phyloP scores from a whole-genome alignment of 2,329 filamentous ascomycete genomes.

The Leptoxyphium fumago region DNA sequence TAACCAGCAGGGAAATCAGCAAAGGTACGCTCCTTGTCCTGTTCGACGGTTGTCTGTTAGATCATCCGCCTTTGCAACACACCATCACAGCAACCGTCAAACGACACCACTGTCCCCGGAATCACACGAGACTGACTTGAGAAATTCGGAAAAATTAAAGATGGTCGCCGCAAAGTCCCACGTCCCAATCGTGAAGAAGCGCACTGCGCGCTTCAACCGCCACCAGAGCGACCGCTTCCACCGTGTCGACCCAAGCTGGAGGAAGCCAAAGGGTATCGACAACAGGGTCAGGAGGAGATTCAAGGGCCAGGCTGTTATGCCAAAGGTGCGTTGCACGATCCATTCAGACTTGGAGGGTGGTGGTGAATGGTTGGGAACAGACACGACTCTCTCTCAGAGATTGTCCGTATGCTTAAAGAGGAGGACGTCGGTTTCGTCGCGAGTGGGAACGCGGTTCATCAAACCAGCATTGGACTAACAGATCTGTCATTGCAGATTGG shows the following conservation, averaged over 20 bases:
- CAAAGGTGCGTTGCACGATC: constrained; percentile 58
- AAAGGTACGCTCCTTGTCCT: neutral
- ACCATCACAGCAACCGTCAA: too few relatives aligned
- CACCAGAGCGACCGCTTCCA: constrained; percentile 98
- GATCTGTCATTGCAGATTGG: constrained; percentile 55
- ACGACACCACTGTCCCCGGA: too few relatives aligned
- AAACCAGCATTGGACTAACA: too few relatives aligned
- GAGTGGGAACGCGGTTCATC: too few relatives aligned
- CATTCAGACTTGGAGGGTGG: neutral
- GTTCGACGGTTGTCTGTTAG: too few relatives aligned
- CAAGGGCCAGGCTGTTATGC: constrained; percentile 90
- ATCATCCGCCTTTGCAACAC: too few relatives aligned
- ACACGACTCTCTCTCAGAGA: neutral
- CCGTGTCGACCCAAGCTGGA: constrained; percentile 80
- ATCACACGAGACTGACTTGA: too few relatives aligned
- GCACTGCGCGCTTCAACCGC: constrained; percentile 91
- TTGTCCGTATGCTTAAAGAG: neutral
- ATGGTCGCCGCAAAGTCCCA: constrained; percentile 99
- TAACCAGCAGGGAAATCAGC: neutral
- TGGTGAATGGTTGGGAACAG: neutral
- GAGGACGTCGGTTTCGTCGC: too few relatives aligned
- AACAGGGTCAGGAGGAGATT: constrained; percentile 95
- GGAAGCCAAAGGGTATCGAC: constrained; percentile 99
- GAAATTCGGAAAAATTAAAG: constrained; percentile 28
- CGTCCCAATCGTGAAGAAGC: constrained; percentile 99